Evolutionary conservation across 805 yeast species (phyloP).

Genomic region (Candida easanensis): DNA sequence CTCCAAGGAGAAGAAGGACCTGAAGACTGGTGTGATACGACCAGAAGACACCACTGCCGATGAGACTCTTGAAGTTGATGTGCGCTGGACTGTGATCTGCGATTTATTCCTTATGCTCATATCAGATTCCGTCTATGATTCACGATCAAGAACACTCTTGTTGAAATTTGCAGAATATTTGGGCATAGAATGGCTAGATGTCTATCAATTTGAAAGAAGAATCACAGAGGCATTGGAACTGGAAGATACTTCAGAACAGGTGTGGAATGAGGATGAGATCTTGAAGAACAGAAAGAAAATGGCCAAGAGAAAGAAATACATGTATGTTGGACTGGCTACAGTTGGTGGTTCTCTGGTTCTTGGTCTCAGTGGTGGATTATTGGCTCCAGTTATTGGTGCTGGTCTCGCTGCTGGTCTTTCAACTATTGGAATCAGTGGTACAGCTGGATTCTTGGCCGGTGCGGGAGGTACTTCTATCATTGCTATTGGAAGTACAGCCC

Average conservation of each 20-base stretch:
- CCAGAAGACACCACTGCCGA: constrained; percentile 27
- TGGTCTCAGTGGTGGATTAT: constrained; percentile 90
- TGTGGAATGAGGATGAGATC: constrained; percentile 69
- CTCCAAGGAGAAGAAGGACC: constrained; percentile 11
- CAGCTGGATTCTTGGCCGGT: constrained; percentile 89
- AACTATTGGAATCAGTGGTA: constrained; percentile 93
- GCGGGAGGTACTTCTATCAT: constrained; percentile 95
- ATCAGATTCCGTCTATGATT: constrained; percentile 83
- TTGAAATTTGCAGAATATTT: constrained; percentile 63
- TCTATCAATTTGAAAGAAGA: constrained; percentile 85
- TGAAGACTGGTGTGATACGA: constrained; percentile 4
- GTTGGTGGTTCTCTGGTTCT: constrained; percentile 92
- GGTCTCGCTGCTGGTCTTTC: constrained; percentile 97
- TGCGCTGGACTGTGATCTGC: constrained; percentile 92
- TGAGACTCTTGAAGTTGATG: constrained; percentile 57
- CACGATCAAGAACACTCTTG: constrained; percentile 82
- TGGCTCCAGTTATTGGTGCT: constrained; percentile 98
- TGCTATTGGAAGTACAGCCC: constrained; percentile 84
- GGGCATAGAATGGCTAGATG: constrained; percentile 60
- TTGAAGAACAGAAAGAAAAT: constrained; percentile 69
- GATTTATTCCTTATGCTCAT: constrained; percentile 79
- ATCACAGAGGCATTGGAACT: constrained; percentile 88
- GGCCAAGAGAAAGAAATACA: constrained; percentile 63
- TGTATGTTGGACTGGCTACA: constrained; percentile 92
- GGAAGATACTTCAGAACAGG: constrained; percentile 76